Base-by-base conservation (phyloP, 345 rosid genomes). In the Aquilaria malaccensis region DNA sequence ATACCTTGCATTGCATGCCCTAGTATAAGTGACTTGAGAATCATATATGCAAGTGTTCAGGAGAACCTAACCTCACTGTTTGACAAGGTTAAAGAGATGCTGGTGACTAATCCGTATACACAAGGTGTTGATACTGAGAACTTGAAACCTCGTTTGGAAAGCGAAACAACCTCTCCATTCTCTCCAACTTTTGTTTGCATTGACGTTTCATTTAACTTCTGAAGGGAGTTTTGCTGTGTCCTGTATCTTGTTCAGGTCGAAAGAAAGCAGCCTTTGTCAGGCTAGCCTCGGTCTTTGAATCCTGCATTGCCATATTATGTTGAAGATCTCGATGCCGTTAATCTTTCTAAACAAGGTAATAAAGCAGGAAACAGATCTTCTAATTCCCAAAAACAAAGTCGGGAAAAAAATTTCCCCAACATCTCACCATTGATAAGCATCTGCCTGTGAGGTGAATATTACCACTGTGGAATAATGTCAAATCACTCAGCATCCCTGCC, bases 261-360 rank as follows among this genome's bases (percentile, higher is more conserved):
- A 74, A 79, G 51, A 80, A 76, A 45, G 83, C 70, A 45, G 84
- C 69, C 53, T 79, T 80, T 15, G 84, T 77, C 45, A 89, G 82
- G 73, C 89, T 80, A 52, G 84, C 75, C 72, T 84, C 90, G 0
- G 86, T 75, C 82, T 87, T 87, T 2, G 83, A 78, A 33, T 79
- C 83, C 94, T 87, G 82, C 74, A 75, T 22, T 22, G 30, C 29
- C 49, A 54, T 52, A 52, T 13, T 52, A 52, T 13, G 48, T 50
- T 59, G 37, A 53, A 50, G 52, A 53, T 50, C 59, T 49, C 45
- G 11, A 54, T 14, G 6, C 58, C 45, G 58, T 11, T 14, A 50
- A 33, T 33, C 4, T 11, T 32, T 56, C 14, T 13, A 52, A 48
- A n/a, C 14, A 12, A 7, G 32, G 32, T 53, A 14, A 30, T 22